Conservation (phyloP, 805 yeast species). For the Gaillardinia entomophila region DNA sequence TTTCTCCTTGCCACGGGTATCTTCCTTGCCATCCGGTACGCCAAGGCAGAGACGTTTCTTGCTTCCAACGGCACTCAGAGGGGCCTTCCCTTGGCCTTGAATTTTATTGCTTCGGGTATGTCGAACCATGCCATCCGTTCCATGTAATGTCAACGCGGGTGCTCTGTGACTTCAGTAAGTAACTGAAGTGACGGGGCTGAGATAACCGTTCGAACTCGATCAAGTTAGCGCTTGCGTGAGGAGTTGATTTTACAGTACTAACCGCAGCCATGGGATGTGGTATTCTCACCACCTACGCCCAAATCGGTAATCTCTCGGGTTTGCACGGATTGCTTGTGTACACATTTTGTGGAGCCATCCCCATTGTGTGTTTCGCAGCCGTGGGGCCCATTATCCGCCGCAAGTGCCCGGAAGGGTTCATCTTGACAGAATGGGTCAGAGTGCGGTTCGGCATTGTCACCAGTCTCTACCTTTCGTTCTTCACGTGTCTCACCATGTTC, state of each 20-base stretch:
- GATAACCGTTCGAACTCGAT: conserved; percentile 77
- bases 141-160: conserved; percentile 34
- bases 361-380: conserved; percentile 76
- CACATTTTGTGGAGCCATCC: conserved; percentile 72
- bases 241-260: conserved; percentile 23
- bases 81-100: conserved; percentile 77
- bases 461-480: conserved; percentile 69
- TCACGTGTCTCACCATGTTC: conserved; percentile 80
- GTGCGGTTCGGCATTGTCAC: conserved; percentile 70
- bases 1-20: conserved; percentile 36
- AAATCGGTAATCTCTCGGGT: conserved; percentile 82
- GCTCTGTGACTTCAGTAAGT: conserved; percentile 22
- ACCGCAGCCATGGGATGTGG: conserved; percentile 79
- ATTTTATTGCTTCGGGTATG: conserved; percentile 88
- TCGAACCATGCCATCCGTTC: conserved; percentile 15
- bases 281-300: conserved; percentile 76
- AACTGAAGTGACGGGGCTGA: conserved; percentile 45
- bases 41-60: conserved; percentile 52
- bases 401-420: conserved; percentile 84
- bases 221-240: conserved; percentile 84
- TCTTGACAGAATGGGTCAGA: conserved; percentile 92
- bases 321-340: conserved; percentile 83
- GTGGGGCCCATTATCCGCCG: conserved; percentile 76
- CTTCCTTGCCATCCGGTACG: conserved; percentile 50
- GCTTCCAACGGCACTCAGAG: conserved; percentile 76